These are phyloP conservation scores for Marasmius sp. DNA, from an alignment of 1,284 basidiomycete species.

Conservation along the genomic window DNA sequence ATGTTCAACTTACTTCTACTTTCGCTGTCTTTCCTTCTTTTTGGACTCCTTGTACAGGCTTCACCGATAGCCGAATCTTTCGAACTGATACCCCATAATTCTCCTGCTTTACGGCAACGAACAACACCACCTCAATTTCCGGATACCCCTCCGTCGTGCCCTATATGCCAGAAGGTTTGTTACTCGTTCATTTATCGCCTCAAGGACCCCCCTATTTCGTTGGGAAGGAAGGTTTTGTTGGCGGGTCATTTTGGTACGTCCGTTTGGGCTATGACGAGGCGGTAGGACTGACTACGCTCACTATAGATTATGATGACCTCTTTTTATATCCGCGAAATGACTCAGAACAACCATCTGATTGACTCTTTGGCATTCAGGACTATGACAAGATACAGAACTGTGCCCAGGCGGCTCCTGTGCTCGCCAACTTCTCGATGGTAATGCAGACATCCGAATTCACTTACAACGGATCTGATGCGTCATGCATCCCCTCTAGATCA, in stretches of 20 bases:
- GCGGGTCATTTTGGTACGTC: neutral
- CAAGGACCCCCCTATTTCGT: neutral
- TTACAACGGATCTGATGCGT: neutral
- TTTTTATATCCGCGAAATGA: neutral
- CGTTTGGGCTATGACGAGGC: neutral
- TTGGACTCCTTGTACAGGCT: slow-evolving; percentile 7
- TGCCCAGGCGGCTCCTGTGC: slow-evolving; percentile 53
- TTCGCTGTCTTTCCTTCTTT: neutral
- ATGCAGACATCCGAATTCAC: slow-evolving; percentile 13
- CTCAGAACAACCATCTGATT: neutral
- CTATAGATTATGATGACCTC: neutral
- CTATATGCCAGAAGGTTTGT: slow-evolving; percentile 13
- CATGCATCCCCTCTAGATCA: slow-evolving; percentile 38
- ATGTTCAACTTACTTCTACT: neutral
- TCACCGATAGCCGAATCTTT: slow-evolving; percentile 3
- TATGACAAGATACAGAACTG: slow-evolving; percentile 56
- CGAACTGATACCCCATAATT: neutral
- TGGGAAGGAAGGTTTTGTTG: too few species aligned
- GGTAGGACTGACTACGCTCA: neutral
- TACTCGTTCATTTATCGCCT: neutral
- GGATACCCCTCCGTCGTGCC: slow-evolving; percentile 15
- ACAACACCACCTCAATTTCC: slow-evolving; percentile 15
- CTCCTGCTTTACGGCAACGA: neutral
- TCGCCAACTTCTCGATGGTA: slow-evolving; percentile 59
- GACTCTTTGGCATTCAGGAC: slow-evolving; percentile 29